Percentiles rank a stretch among this genome's conserved stretches.
Evolutionary conservation across 352 stramenopile genomes (phyloP).

Genomic region (Paralagenidium karlingii): DNA sequence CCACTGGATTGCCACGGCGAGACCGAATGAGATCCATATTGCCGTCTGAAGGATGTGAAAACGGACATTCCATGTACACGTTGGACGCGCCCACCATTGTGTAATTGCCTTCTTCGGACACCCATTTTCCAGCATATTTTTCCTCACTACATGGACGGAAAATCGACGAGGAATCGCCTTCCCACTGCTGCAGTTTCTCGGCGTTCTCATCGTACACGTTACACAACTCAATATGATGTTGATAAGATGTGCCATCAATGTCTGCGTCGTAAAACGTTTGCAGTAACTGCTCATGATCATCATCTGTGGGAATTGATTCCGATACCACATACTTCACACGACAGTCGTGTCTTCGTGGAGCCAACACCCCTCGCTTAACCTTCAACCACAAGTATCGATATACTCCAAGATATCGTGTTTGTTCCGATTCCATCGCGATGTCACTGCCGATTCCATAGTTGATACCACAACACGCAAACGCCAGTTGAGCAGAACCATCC

Average conservation of each 20-base stretch:
- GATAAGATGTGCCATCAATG: constrained; percentile 38
- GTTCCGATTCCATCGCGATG: constrained; percentile 63
- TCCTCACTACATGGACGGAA: constrained; percentile 43
- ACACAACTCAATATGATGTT: constrained; percentile 64
- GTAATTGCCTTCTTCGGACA: constrained; percentile 29
- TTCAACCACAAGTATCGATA: constrained; percentile 68
- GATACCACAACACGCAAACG: constrained; percentile 65
- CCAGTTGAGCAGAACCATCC: constrained; percentile 30
- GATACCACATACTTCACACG: constrained; percentile 69
- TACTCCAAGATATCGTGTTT: constrained; percentile 48
- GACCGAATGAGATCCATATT: constrained; percentile 69
- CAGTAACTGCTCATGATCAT: constrained; percentile 30
- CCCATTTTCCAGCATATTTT: constrained; percentile 43
- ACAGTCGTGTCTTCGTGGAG: constrained; percentile 30
- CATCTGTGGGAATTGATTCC: constrained; percentile 24
- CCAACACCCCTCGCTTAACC: constrained; percentile 42
- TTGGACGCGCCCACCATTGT: constrained; percentile 52
- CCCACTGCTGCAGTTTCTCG: constrained; percentile 32
- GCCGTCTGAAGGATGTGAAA: constrained; percentile 63
- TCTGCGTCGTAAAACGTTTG: constrained; percentile 62
- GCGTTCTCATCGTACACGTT: constrained; percentile 59
- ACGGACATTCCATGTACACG: constrained; percentile 74
- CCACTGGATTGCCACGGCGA: constrained; percentile 24
- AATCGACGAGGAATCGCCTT: constrained; percentile 40
- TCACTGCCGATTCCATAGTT: constrained; percentile 63